Conservation (phyloP, 2,329 filamentous ascomycete genomes). For the Sarocladium kiliense region DNA sequence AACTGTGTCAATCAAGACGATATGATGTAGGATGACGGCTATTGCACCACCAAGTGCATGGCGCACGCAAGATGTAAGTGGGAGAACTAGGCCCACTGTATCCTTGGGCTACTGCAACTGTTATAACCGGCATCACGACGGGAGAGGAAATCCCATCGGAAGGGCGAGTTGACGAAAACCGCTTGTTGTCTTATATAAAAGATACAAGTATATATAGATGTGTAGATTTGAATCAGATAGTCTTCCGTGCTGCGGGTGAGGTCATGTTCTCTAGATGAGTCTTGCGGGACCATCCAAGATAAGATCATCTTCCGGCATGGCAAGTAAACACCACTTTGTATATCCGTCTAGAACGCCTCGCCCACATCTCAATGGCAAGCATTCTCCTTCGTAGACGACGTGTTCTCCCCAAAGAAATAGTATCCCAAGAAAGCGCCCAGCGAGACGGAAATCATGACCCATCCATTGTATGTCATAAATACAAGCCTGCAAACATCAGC, state of each 20-base stretch:
- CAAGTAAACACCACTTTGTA: too few relatives aligned
- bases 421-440: slow-evolving; percentile 88
- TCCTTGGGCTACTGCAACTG: not conserved
- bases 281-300: too few relatives aligned
- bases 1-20: not conserved
- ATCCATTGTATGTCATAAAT: slow-evolving; percentile 99
- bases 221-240: too few relatives aligned
- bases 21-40: not conserved
- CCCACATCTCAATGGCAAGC: slow-evolving; percentile 69
- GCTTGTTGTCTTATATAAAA: too few relatives aligned
- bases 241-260: too few relatives aligned
- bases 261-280: too few relatives aligned
- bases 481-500: too few relatives aligned
- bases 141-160: too few relatives aligned
- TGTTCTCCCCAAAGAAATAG: slow-evolving; percentile 68
- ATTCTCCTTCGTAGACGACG: slow-evolving; percentile 73
- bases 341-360: not conserved
- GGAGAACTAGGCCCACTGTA: not conserved
- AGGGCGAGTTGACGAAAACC: too few relatives aligned
- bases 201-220: too few relatives aligned
- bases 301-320: too few relatives aligned
- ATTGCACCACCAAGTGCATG: not conserved
- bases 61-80: not conserved
- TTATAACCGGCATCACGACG: too few relatives aligned
- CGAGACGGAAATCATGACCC: slow-evolving; percentile 89